phyloP scores from a whole-genome alignment of 495 filamentous ascomycete species.

The Neurospora sp. region DNA sequence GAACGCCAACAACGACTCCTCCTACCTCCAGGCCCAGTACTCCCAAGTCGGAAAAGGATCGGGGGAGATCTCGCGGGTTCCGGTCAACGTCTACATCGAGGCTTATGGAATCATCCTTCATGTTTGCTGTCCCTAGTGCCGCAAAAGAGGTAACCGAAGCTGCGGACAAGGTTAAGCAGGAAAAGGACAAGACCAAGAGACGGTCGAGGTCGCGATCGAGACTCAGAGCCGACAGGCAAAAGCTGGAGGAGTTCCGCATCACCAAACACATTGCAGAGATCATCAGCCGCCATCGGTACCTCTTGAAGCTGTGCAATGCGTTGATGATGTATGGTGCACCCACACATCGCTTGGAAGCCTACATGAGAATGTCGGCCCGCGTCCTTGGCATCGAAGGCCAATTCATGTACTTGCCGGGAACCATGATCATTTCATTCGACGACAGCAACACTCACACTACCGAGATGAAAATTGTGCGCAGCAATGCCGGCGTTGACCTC shows the following conservation, averaged over 20 bases:
- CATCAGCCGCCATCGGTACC: slow-evolving; percentile 70
- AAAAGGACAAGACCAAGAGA: slow-evolving; percentile 27
- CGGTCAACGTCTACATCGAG: slow-evolving; percentile 31
- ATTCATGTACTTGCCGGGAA: slow-evolving; percentile 86
- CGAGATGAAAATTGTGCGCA: slow-evolving; percentile 80
- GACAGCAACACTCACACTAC: slow-evolving; percentile 83
- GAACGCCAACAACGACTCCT: slow-evolving; percentile 22
- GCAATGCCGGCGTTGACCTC: slow-evolving; percentile 69
- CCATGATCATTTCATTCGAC: slow-evolving; percentile 94
- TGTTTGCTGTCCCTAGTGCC: slow-evolving; percentile 26
- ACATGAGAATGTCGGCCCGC: slow-evolving; percentile 83
- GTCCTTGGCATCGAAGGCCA: slow-evolving; percentile 86
- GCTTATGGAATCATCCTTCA: slow-evolving; percentile 47
- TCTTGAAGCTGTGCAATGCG: slow-evolving; percentile 74
- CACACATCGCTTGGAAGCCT: slow-evolving; percentile 66
- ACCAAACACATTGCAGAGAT: slow-evolving; percentile 84
- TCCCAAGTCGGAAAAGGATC: slow-evolving; percentile 33
- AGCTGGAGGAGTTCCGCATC: slow-evolving; percentile 66
- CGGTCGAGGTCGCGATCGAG: slow-evolving; percentile 25
- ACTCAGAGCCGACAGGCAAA: slow-evolving; percentile 17
- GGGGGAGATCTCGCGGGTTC: slow-evolving; percentile 54
- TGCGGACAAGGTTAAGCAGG: slow-evolving; percentile 25
- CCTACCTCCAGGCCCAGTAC: slow-evolving; percentile 42
- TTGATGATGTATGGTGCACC: slow-evolving; percentile 80
- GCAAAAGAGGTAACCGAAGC: slow-evolving; percentile 17